Evolutionary conservation across 768 basidiomycete genomes (phyloP), one percentile per base, ranked within the genome.

Genomic region (Clavulina sp.): DNA sequence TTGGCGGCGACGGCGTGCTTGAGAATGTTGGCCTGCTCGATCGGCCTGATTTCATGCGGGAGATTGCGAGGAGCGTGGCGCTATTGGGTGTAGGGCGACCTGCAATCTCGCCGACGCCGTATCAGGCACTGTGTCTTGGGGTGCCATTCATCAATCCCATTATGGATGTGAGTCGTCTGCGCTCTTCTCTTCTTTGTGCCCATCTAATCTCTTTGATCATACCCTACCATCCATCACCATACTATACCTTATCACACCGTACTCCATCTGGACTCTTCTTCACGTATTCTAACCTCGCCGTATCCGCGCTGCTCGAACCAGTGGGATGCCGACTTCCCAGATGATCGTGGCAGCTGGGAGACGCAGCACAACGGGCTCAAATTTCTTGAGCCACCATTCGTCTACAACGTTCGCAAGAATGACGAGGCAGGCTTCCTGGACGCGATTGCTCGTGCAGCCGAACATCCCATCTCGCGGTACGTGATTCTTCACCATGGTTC

Each of bases 91-190:
- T 57, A 7, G 55, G 56, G 1, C 18, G 49, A 28, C 56, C 56
- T 18, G 19, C 26, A 9, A n/a, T 24, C 13, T 46, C 43, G 48
- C 43, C 54, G 4, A 26, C 56, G 34, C 56, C 56, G 4, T 57
- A 56, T 33, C 55, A 57, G 19, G 56, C 55, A 1, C 49, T 57
- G 5, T 56, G 56, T 43, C 49, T 60, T 33, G 57, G 58, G 5
- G 47, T 63, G 2, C 63, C 63, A 2, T 64, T 64, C 53, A 59
- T 64, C 55, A 63, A 63, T 50, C 62, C 62, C 4, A 53, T 64
- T 50, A 24, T 16, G 9, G 26, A 9, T 16, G 43, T 46, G 24
- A 46, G 24, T 16, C n/a, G 9, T 46, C 9, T n/a, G n/a, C n/a
- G n/a, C n/a, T n/a, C n/a, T n/a, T n/a, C n/a, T n/a, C n/a, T n/a